Percentiles rank a stretch among this genome's conserved stretches.
These are phyloP conservation scores for Domatiomyces globalis DNA, from an alignment of 2,329 filamentous ascomycete genomes.

Conservation along the genomic window DNA sequence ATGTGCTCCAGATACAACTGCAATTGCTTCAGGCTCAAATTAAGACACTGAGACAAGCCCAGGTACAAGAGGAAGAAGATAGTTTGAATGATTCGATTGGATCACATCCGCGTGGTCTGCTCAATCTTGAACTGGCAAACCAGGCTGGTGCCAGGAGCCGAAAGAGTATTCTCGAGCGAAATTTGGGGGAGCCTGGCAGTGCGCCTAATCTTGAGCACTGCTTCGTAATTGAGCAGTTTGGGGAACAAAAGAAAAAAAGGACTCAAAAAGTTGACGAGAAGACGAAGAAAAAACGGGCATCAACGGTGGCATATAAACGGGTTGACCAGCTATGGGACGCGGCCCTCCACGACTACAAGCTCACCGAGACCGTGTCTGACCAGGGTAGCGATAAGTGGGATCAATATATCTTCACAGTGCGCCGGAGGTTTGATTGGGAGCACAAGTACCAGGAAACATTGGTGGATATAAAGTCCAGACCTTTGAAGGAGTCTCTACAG, in stretches of 20 bases:
- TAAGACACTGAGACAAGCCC: neutral
- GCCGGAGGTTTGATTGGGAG: slow-evolving; percentile 70
- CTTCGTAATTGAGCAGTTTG: no score
- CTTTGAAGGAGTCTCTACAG: slow-evolving; percentile 55
- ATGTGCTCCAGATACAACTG: neutral
- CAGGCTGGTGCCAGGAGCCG: no score
- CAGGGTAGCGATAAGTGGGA: slow-evolving; percentile 55
- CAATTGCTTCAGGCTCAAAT: neutral
- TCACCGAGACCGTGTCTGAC: slow-evolving; percentile 52
- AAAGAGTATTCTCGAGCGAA: neutral
- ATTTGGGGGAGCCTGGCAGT: neutral
- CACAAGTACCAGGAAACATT: slow-evolving; percentile 62
- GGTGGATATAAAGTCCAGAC: slow-evolving; percentile 75
- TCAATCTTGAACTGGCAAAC: no score
- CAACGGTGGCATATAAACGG: slow-evolving; percentile 52
- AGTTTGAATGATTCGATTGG: no score
- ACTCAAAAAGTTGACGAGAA: slow-evolving; percentile 18
- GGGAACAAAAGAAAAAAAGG: slow-evolving; percentile 12
- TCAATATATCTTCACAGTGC: slow-evolving; percentile 69
- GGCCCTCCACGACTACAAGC: slow-evolving; percentile 50
- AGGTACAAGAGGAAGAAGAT: neutral
- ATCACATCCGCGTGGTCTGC: no score
- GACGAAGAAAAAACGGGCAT: slow-evolving; percentile 29
- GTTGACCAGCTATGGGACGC: slow-evolving; percentile 49
- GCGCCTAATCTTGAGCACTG: neutral